Evolutionary conservation across 169 alveolate species (phyloP).

Genomic region (Babesia gibsoni): DNA sequence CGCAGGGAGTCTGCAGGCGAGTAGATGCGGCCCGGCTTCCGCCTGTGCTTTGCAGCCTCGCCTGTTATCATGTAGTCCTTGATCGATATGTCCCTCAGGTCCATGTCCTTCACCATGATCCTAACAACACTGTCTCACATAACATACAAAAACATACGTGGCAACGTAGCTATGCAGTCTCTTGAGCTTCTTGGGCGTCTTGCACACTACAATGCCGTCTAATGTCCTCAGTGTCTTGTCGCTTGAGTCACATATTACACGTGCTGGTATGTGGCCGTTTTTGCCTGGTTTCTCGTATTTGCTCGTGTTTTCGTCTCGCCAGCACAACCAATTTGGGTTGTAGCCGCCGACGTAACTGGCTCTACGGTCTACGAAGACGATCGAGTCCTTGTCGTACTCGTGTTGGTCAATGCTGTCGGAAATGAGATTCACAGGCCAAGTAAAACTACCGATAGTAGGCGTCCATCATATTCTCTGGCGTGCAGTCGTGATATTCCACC

Average conservation of each 20-base stretch:
- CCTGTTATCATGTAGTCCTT: neutral
- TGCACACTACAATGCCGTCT: neutral
- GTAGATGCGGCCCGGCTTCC: neutral
- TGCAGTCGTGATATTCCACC: conserved; percentile 41
- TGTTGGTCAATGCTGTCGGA: neutral
- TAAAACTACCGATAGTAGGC: conserved; percentile 33
- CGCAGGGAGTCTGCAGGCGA: conserved; percentile 26
- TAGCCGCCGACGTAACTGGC: conserved; percentile 65
- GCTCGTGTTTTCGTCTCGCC: conserved; percentile 38
- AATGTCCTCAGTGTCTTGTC: conserved; percentile 1
- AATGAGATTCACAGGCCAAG: neutral
- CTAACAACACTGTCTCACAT: neutral
- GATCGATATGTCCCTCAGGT: neutral
- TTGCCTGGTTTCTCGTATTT: neutral
- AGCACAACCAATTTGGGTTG: conserved; percentile 64
- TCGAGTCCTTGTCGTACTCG: conserved; percentile 39
- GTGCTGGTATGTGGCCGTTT: conserved; percentile 4
- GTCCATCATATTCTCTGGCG: conserved; percentile 15
- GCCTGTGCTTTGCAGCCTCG: neutral
- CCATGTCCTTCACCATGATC: conserved; percentile 11
- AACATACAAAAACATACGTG: conserved; percentile 1
- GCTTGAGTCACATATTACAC: conserved; percentile 7
- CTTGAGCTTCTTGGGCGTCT: neutral
- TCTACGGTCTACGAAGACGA: conserved; percentile 40
- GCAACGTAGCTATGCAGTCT: neutral